A percentile compares a stretch with the other conserved stretches of the same genome.
Evolutionary conservation across 306 rosid genomes (phyloP).

Genomic region (Quercus alba): DNA sequence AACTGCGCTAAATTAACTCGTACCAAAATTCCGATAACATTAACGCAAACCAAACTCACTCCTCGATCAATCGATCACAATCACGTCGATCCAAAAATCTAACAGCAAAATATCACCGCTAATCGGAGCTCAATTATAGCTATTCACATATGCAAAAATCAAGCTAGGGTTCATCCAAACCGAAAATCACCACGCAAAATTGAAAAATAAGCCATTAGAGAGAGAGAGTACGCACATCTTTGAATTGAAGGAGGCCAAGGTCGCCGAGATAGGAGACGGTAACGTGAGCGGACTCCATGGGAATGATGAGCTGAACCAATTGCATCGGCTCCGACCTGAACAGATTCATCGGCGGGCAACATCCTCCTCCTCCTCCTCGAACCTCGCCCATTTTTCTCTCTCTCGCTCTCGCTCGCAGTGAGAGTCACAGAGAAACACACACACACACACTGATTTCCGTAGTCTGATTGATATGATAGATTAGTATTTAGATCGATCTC

Average conservation of each 20-base stretch:
- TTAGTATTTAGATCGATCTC: background rate
- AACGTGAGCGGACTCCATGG: conserved; percentile 87
- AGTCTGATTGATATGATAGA: background rate
- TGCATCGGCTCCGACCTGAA: conserved; percentile 99
- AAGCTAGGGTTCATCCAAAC: conserved; percentile 27
- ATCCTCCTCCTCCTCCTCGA: conserved; percentile 37
- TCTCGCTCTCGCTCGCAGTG: background rate
- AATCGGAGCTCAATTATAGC: background rate
- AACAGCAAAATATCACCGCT: background rate
- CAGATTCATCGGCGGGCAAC: conserved; percentile 97
- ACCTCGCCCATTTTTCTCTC: conserved; percentile 57
- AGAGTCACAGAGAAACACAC: background rate
- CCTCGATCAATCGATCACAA: conserved; percentile 2
- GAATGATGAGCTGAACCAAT: conserved; percentile 92
- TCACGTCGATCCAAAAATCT: background rate
- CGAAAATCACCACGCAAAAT: background rate
- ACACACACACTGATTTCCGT: background rate
- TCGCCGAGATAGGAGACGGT: conserved; percentile 95
- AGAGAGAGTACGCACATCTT: conserved; percentile 55
- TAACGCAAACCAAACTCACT: conserved; percentile 2
- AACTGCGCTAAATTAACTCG: background rate
- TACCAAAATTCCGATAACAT: background rate
- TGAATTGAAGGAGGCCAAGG: conserved; percentile 88
- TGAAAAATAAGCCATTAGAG: background rate
- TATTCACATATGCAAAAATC: background rate